Conservation (phyloP, 1,284 basidiomycete genomes). For the Agaricales sp. region DNA sequence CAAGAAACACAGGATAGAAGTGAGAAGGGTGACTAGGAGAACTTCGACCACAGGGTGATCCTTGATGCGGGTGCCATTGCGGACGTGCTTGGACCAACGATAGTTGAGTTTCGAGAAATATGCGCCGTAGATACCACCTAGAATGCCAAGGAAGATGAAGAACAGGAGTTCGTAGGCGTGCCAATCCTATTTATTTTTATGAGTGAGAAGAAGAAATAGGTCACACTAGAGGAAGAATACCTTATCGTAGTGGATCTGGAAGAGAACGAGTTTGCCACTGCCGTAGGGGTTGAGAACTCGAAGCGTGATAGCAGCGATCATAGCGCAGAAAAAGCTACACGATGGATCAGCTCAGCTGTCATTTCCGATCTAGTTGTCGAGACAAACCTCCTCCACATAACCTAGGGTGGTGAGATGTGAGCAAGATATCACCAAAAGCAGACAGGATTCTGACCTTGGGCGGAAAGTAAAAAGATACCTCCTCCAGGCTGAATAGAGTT, state of each 20-base stretch:
- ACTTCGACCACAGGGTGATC: constrained; percentile 82
- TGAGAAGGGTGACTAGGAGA: constrained; percentile 69
- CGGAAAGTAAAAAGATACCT: constrained; percentile 94
- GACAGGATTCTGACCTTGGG: constrained; percentile 55
- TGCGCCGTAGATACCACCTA: constrained; percentile 91
- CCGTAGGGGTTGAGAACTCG: constrained; percentile 90
- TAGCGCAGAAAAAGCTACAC: constrained; percentile 84
- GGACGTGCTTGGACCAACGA: constrained; percentile 77
- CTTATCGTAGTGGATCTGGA: constrained; percentile 86
- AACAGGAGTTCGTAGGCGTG: constrained; percentile 77
- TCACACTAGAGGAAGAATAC: constrained; percentile 5
- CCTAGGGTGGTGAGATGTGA: constrained; percentile 25
- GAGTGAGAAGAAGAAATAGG: not conserved
- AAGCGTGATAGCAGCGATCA: constrained; percentile 85
- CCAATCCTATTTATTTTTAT: constrained; percentile 55
- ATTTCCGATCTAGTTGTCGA: not conserved
- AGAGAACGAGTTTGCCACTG: constrained; percentile 74
- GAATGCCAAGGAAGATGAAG: constrained; percentile 79
- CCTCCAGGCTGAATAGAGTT: constrained; percentile 86
- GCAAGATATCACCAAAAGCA: constrained; percentile 6
- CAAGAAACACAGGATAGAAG: constrained; percentile 72
- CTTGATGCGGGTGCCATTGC: constrained; percentile 74
- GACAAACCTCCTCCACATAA: constrained; percentile 82
- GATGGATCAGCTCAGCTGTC: constrained; percentile 1
- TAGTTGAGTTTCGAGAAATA: constrained; percentile 90